Percentiles rank a stretch among this genome's conserved stretches.
phyloP scores from a whole-genome alignment of 805 yeast genomes.

The Metschnikowia similis region DNA sequence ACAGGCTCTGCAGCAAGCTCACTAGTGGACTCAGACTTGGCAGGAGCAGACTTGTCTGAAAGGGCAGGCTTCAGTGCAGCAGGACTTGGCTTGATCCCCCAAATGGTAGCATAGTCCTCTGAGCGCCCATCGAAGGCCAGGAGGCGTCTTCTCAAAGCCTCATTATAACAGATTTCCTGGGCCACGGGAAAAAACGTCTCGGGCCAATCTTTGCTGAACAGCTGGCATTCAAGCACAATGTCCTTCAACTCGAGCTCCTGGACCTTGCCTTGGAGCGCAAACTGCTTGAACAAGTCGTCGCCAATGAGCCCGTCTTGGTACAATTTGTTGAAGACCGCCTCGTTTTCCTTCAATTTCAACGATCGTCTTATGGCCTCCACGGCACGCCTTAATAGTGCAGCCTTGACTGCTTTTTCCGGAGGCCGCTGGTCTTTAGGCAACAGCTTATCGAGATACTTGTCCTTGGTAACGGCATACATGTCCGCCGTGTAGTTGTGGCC shows the following conservation, averaged over 20 bases:
- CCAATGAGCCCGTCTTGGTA: slow-evolving; percentile 90
- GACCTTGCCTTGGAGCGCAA: slow-evolving; percentile 68
- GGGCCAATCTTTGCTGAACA: slow-evolving; percentile 74
- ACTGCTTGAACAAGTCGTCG: slow-evolving; percentile 81
- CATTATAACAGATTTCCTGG: slow-evolving; percentile 88
- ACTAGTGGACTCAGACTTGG: too few species aligned
- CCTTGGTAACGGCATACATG: slow-evolving; percentile 56
- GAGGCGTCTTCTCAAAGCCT: slow-evolving; percentile 79
- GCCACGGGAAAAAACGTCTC: slow-evolving; percentile 69
- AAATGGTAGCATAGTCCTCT: slow-evolving; percentile 28
- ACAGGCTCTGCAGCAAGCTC: too few species aligned
- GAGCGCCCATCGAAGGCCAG: slow-evolving; percentile 40
- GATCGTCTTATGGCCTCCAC: slow-evolving; percentile 84
- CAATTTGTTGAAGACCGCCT: slow-evolving; percentile 61
- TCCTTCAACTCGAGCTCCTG: slow-evolving; percentile 80
- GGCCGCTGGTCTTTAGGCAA: slow-evolving; percentile 45
- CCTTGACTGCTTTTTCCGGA: slow-evolving; percentile 71
- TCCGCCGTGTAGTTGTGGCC: slow-evolving; percentile 62
- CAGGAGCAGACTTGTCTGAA: too few species aligned
- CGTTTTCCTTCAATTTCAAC: slow-evolving; percentile 74
- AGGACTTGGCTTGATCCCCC: slow-evolving; percentile 17
- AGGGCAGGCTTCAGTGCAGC: too few species aligned
- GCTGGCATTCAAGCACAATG: slow-evolving; percentile 69
- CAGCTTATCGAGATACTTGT: slow-evolving; percentile 38
- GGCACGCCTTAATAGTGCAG: slow-evolving; percentile 56